Conservation (phyloP, 2,329 filamentous ascomycete genomes). For the Teratosphaeria viscida region DNA sequence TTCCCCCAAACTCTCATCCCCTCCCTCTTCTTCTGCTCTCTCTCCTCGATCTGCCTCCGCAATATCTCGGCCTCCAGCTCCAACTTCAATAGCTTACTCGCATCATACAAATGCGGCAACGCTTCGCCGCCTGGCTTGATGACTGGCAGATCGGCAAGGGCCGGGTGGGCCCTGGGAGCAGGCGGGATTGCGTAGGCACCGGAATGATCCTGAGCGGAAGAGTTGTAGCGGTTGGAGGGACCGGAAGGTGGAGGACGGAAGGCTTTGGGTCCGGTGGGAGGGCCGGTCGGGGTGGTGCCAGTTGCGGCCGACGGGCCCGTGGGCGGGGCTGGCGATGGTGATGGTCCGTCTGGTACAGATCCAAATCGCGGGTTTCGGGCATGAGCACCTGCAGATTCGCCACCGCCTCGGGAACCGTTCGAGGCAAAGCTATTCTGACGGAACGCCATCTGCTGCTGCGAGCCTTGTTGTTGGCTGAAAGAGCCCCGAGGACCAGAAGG, state of each 20-base stretch:
- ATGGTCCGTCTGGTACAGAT: slow-evolving; percentile 13
- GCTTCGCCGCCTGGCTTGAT: slow-evolving; percentile 35
- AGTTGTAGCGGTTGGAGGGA: slow-evolving; percentile 2
- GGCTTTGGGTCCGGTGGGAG: slow-evolving; percentile 17
- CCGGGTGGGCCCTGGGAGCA: slow-evolving; percentile 16
- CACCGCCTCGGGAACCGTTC: slow-evolving; percentile 28
- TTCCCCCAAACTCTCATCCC: slow-evolving; percentile 37
- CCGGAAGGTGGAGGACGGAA: slow-evolving; percentile 13
- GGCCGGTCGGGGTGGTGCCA: slow-evolving; percentile 1
- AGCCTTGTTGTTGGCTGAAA: slow-evolving; percentile 13
- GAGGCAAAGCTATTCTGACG: neutral
- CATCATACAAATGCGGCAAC: slow-evolving; percentile 33
- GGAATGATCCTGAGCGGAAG: neutral
- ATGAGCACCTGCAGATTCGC: slow-evolving; percentile 35
- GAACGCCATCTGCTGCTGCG: slow-evolving; percentile 21
- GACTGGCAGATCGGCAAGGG: slow-evolving; percentile 34
- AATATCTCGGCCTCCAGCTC: slow-evolving; percentile 39
- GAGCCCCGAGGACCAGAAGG: slow-evolving; percentile 25
- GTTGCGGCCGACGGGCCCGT: neutral
- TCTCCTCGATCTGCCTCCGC: slow-evolving; percentile 36
- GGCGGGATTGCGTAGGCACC: neutral
- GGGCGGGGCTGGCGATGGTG: neutral
- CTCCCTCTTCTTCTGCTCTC: slow-evolving; percentile 34
- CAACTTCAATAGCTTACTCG: slow-evolving; percentile 33
- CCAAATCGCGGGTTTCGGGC: slow-evolving; percentile 37